Base-by-base conservation (phyloP, 345 rosid genomes). In the Erysimum cheiranthoides region DNA sequence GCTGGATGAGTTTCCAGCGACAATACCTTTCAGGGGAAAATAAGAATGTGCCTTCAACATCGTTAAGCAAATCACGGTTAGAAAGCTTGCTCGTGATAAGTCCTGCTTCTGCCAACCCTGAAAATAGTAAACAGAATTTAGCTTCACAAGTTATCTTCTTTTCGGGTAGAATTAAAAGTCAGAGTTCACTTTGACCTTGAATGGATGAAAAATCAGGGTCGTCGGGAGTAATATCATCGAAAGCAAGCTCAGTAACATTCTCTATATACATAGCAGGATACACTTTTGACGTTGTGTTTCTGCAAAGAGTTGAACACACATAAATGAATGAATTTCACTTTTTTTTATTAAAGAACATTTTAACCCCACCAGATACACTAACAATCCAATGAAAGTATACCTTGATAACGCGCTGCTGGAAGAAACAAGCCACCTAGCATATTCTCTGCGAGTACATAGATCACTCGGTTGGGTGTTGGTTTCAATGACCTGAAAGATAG, bases 21-120 rank as follows among this genome's bases (percentile, higher is more conserved):
- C 32, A 47, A 68, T 77, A 90, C 99, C 96, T 89, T 80, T 88
- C 99, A 71, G 98, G 96, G 78, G 76, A 85, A 84, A 95, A 95
- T 80, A 73, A 79, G 79, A 82, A 70, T 57, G 89, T 85, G 66
- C 86, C 79, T 59, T 81, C 83, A 40, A 74, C 78, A 57, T 90
- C 87, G 38, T 79, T 80, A 56, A 84, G 80, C 83, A 95, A 75
- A 88, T 90, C 97, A 38, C 58, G 80, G 70, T 84, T 79, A 71
- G 97, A 95, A 79, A 95, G 94, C 87, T 87, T 95, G 88, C 99
- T 95, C 25, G 97, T 78, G 80, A 95, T 89, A 60, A 95, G 93
- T 59, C 99, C 99, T 35, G 99, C 94, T 86, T 95, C 97, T 76
- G 97, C 99, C 89, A 95, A 85, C 74, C 99, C 97, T 95, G 87